Conservation (phyloP, 225 moss, liverwort and hornwort genomes). For the Polytrichum commune region DNA sequence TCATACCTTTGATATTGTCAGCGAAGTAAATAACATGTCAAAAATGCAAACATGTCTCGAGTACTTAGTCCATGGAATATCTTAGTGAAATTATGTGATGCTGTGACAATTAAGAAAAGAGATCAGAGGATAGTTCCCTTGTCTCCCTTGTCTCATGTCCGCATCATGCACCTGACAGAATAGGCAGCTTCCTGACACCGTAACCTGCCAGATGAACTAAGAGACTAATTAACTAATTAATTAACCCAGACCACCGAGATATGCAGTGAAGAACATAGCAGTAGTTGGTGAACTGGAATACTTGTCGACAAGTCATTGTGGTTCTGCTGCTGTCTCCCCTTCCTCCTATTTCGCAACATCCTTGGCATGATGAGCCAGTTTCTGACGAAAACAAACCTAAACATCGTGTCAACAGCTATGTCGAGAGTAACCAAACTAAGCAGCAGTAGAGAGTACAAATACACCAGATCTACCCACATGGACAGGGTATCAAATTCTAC, state of each 20-base stretch:
- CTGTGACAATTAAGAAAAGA: too few species aligned
- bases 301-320: neutral
- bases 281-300: neutral
- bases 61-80: too few species aligned
- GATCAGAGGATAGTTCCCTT: too few species aligned
- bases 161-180: too few species aligned
- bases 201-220: too few species aligned
- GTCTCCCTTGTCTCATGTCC: too few species aligned
- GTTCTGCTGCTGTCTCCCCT: neutral
- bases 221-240: neutral
- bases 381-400: neutral
- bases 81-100: too few species aligned
- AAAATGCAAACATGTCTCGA: too few species aligned
- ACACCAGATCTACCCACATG: neutral
- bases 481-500: neutral
- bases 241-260: neutral
- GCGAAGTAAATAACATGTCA: too few species aligned
- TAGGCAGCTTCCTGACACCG: too few species aligned
- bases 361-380: neutral
- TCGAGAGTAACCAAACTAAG: neutral
- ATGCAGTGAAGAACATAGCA: neutral
- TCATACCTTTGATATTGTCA: too few species aligned
- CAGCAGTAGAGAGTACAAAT: neutral
- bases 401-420: neutral
- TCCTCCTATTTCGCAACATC: neutral